Evolutionary conservation across 768 basidiomycete species (phyloP).

Genomic region (Boletus vermiculosoides): DNA sequence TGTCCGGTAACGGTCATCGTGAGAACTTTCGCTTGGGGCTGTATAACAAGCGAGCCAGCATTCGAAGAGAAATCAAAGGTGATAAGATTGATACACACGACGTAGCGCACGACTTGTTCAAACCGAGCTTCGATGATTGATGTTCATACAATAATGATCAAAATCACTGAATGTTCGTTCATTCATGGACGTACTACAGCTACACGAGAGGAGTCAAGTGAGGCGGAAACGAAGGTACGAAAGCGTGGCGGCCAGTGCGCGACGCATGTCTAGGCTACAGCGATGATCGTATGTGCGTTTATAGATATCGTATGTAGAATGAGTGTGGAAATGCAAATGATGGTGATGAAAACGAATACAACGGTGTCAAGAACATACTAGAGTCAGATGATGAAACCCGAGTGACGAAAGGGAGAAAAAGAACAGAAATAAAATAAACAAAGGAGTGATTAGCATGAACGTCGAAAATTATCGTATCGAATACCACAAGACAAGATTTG

Average conservation of each 20-base stretch:
- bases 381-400: not conserved
- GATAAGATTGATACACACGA: not conserved
- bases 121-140: too few species aligned
- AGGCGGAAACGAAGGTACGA: not conserved
- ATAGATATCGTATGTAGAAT: not conserved
- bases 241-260: not conserved
- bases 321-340: conserved; percentile 3
- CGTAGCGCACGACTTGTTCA: too few species aligned
- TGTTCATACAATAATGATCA: too few species aligned
- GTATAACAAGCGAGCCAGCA: too few species aligned
- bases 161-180: not conserved
- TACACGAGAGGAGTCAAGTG: conserved; percentile 1
- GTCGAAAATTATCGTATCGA: conserved; percentile 14
- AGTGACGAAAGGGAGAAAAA: not conserved
- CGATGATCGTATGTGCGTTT: not conserved
- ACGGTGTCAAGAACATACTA: not conserved
- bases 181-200: conserved; percentile 9
- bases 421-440: not conserved
- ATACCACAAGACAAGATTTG: not conserved
- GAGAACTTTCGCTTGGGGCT: too few species aligned
- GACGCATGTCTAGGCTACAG: conserved; percentile 19
- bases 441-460: conserved; percentile 16
- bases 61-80: too few species aligned
- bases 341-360: not conserved
- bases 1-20: too few species aligned